Conservation (phyloP, 2,329 filamentous ascomycete species). For the Acephala macrosclerotiorum region DNA sequence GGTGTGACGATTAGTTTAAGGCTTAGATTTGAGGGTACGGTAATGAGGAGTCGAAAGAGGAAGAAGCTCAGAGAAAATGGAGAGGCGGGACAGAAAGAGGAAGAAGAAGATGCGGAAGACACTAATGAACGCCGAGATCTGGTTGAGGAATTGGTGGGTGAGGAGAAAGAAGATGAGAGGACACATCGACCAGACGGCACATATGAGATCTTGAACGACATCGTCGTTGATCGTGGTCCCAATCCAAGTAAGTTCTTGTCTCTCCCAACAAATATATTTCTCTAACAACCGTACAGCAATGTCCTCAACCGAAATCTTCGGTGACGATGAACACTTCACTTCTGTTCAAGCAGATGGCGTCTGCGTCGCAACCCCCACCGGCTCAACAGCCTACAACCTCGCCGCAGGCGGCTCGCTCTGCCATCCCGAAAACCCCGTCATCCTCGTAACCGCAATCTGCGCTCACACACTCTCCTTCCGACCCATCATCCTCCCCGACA, state of each 20-base stretch:
- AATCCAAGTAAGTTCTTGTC: constrained; percentile 76
- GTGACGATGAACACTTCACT: constrained; percentile 91
- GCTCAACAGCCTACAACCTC: constrained; percentile 94
- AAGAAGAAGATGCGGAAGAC: constrained; percentile 52
- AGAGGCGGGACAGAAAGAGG: constrained; percentile 37
- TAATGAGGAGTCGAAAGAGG: constrained; percentile 78
- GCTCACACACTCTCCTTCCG: constrained; percentile 94
- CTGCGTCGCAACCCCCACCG: constrained; percentile 92
- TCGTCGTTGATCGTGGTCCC: constrained; percentile 94
- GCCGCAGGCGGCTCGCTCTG: constrained; percentile 94
- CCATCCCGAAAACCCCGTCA: constrained; percentile 95
- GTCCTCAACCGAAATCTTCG: constrained; percentile 91
- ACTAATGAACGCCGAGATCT: constrained; percentile 65
- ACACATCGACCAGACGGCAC: constrained; percentile 87
- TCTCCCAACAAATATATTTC: not conserved
- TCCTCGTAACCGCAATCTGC: constrained; percentile 92
- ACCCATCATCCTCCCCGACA: constrained; percentile 96
- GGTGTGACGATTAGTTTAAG: constrained; percentile 90
- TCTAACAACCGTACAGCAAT: constrained; percentile 64
- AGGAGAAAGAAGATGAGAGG: constrained; percentile 81
- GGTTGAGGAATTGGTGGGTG: constrained; percentile 88
- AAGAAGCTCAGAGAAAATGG: constrained; percentile 42
- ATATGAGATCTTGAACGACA: constrained; percentile 92
- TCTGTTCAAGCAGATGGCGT: constrained; percentile 92
- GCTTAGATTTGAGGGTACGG: constrained; percentile 88